Conservation (phyloP, 306 rosid species). For the Acacia acuminata region DNA sequence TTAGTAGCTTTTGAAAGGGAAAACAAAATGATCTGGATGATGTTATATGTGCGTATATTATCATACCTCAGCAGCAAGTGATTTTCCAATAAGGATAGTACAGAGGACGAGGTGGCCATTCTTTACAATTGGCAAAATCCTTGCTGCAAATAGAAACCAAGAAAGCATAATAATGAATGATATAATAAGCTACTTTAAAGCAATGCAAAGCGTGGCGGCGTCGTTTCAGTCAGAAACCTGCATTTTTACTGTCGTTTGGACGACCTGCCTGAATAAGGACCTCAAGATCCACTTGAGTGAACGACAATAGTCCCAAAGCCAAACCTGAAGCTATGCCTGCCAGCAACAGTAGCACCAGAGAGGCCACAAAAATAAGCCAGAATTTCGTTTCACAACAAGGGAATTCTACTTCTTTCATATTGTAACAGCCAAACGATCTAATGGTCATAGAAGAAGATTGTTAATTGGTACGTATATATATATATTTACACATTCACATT, state of each 20-base stretch:
- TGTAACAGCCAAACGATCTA: not conserved
- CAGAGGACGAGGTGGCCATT: conserved; percentile 78
- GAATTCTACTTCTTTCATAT: conserved; percentile 37
- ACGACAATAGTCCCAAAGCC: conserved; percentile 74
- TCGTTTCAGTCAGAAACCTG: conserved; percentile 44
- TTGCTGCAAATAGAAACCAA: conserved; percentile 49
- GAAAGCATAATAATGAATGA: not conserved
- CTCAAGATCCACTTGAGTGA: conserved; percentile 76
- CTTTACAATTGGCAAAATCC: conserved; percentile 74
- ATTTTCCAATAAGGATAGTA: conserved; percentile 77
- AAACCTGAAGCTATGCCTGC: conserved; percentile 77
- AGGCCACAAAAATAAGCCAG: conserved; percentile 50
- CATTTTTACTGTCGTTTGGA: conserved; percentile 60
- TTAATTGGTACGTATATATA: not conserved
- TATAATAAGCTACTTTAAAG: not conserved
- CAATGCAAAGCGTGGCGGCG: not conserved
- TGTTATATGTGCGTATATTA: not conserved
- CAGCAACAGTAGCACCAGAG: conserved; percentile 49
- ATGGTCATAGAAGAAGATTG: not conserved
- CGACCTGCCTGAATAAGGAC: conserved; percentile 63
- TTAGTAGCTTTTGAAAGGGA: not conserved
- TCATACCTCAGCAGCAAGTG: conserved; percentile 78
- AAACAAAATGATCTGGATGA: not conserved
- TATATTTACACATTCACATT: not conserved
- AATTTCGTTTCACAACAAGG: conserved; percentile 53